A percentile compares a stretch with the other conserved stretches of the same genome.
Conservation (phyloP, 2,329 filamentous ascomycete species). For the Aphanoascus verrucosus region DNA sequence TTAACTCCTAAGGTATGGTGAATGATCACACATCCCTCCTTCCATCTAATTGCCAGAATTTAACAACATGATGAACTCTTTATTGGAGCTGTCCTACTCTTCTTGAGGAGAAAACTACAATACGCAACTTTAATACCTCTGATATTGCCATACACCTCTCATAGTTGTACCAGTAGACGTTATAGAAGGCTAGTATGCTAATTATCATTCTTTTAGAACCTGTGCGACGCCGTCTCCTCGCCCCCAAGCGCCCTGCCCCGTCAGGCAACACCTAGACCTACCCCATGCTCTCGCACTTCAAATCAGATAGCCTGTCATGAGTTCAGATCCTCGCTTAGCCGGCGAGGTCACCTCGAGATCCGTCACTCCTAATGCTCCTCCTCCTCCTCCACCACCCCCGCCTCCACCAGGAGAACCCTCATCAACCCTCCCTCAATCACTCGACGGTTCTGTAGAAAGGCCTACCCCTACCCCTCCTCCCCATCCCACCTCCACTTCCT, state of each 20-base stretch:
- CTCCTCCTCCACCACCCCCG: conserved; percentile 8
- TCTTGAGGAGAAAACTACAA: conserved; percentile 20
- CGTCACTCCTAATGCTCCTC: conserved; percentile 1
- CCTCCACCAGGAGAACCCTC: conserved; percentile 6
- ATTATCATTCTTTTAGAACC: conserved; percentile 2
- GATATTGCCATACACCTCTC: conserved; percentile 8
- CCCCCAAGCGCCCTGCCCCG: background rate
- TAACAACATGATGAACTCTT: conserved; percentile 21
- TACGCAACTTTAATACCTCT: conserved; percentile 20
- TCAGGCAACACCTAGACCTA: background rate
- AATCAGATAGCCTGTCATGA: background rate
- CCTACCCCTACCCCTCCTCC: conserved; percentile 15
- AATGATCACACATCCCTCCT: background rate
- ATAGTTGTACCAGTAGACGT: conserved; percentile 1
- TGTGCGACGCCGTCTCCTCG: background rate
- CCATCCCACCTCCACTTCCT: conserved; percentile 47
- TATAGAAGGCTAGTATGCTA: conserved; percentile 1
- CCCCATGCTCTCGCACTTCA: background rate
- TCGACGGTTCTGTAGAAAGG: conserved; percentile 5
- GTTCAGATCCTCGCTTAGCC: conserved; percentile 8
- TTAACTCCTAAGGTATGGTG: conserved; percentile 8
- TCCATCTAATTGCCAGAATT: background rate
- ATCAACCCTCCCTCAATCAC: background rate
- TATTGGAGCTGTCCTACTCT: conserved; percentile 28
- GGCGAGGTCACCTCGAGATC: conserved; percentile 2